A percentile compares a stretch with the other conserved stretches of the same genome.
phyloP scores from a whole-genome alignment of 441 rosid species.

The Rhodomyrtus psidioides region DNA sequence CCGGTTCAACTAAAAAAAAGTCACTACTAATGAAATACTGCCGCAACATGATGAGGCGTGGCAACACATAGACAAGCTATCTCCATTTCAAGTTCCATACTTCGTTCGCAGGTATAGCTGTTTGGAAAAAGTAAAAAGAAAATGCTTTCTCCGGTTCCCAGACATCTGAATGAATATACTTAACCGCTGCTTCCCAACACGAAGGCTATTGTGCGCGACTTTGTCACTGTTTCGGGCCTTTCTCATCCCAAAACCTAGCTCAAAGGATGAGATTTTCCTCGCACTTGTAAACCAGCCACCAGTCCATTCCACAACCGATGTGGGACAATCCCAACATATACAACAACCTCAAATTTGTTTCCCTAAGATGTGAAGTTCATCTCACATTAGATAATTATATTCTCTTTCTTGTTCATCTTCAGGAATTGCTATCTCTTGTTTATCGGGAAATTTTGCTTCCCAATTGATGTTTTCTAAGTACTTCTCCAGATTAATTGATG shows the following conservation, averaged over 20 bases:
- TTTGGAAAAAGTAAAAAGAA: not conserved
- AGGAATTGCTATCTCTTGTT: not conserved
- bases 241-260: no score
- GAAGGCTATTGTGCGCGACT: no score
- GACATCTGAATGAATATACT: no score
- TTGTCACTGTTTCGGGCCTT: no score
- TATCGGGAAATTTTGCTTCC: not conserved
- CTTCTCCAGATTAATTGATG: not conserved
- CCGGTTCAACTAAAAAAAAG: no score
- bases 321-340: no score
- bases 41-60: no score
- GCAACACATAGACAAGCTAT: not conserved
- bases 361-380: not conserved
- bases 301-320: not conserved
- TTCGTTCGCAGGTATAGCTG: not conserved
- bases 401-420: not conserved
- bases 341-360: not conserved
- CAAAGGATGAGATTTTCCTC: no score
- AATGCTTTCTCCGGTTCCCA: no score
- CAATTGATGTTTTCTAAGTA: not conserved
- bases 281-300: no score
- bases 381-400: not conserved
- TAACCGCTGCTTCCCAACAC: no score
- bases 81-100: not conserved
- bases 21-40: no score